These are phyloP conservation scores for Silene noctiflora DNA, from an alignment of 179 eudicot species.

Conservation along the genomic window DNA sequence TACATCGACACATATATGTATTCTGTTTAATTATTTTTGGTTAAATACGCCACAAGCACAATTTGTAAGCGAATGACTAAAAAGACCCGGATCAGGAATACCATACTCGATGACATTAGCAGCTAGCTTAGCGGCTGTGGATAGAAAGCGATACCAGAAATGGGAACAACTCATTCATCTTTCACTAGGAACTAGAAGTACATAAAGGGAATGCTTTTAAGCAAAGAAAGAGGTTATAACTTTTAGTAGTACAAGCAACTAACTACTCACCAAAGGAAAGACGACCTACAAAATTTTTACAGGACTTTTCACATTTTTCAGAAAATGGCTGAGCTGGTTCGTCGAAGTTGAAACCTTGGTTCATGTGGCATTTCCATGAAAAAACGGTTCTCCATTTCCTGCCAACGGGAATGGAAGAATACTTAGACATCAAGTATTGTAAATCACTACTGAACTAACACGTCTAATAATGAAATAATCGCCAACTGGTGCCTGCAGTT, in stretches of 20 bases:
- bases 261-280: background rate
- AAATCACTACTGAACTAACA: background rate
- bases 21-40: too few species aligned
- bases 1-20: too few species aligned
- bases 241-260: background rate
- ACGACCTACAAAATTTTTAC: slow-evolving; percentile 20
- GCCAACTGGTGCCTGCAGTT: too few species aligned
- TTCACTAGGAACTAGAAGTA: background rate
- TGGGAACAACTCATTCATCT: background rate
- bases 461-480: background rate
- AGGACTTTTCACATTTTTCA: slow-evolving; percentile 23
- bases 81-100: too few species aligned
- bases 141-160: background rate
- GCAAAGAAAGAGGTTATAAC: background rate
- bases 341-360: slow-evolving; percentile 33
- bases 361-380: slow-evolving; percentile 13
- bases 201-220: background rate
- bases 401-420: background rate
- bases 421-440: background rate
- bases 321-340: slow-evolving; percentile 41
- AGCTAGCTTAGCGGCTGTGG: too few species aligned
- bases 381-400: slow-evolving; percentile 29
- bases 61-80: too few species aligned
- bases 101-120: too few species aligned
- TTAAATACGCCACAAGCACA: too few species aligned